Base-by-base conservation (phyloP, 495 filamentous ascomycete genomes). In the Aspergillus ostianus region DNA sequence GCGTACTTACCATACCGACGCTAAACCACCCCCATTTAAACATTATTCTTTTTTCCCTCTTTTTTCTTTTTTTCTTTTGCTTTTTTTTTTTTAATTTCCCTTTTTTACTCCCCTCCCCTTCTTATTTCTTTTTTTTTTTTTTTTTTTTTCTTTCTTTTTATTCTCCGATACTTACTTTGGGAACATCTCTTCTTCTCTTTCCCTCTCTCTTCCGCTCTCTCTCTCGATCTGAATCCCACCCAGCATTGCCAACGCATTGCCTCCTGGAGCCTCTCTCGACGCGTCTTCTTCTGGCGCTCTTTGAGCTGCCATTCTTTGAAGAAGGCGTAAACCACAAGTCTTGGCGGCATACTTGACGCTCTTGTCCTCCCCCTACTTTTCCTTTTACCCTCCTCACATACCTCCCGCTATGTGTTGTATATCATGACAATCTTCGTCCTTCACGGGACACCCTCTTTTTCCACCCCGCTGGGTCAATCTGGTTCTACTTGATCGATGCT, bases 381-480 rank as follows among this genome's bases (percentile, higher is more conserved):
- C 60, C 53, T 60, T 60, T 26, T 30, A 55, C 58, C 47, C 61
- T 60, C 57, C 53, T 59, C 59, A 50, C 56, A 58, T 57, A 64
- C 32, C 29, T 57, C 36, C 50, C 50, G 21, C 48, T 59, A 78
- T 77, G 74, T 65, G 62, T 59, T 77, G 53, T 70, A 78, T 78
- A 80, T 80, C 72, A 72, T 78, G 72, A 77, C 75, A 65, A 63
- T 57, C 58, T 52, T 56, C 60, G 75, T 78, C 77, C 75, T 78
- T 58, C 36, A 18, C 55, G 64, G 74, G 77, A 73, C 74, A 59
- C 49, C 58, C 32, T 62, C 64, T 53, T 52, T 56, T 70, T 60
- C 50, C 59, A 61, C 63, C 65, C 36, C 64, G 67, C 68, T 48
- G 53, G 66, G 62, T 75, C 64, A 65, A 72, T 73, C 67, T 15